Conservation (phyloP, 441 rosid genomes). For the Erysimum cheiri region DNA sequence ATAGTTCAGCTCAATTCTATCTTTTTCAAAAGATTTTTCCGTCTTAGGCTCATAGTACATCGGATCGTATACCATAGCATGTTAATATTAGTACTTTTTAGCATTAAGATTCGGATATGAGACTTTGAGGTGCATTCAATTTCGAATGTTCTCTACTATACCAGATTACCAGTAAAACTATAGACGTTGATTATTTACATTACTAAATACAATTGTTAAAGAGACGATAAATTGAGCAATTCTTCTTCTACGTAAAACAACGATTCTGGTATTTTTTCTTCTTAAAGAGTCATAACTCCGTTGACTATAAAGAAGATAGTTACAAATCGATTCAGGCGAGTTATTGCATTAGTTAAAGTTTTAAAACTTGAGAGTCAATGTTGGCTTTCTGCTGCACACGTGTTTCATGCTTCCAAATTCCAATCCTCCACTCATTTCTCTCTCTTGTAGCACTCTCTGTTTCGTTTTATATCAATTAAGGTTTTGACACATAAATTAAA, state of each 20-base stretch:
- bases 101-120: too few species aligned
- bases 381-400: too few species aligned
- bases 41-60: too few species aligned
- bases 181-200: background rate
- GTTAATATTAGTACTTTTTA: too few species aligned
- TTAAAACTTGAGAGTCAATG: too few species aligned
- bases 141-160: background rate
- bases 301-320: background rate
- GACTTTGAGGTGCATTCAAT: background rate
- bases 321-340: background rate
- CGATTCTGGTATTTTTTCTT: background rate
- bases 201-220: background rate
- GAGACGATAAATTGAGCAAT: background rate
- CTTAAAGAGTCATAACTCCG: background rate
- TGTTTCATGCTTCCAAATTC: too few species aligned
- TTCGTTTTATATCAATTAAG: too few species aligned
- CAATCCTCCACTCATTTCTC: too few species aligned
- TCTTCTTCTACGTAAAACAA: background rate
- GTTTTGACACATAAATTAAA: too few species aligned
- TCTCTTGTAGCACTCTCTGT: too few species aligned
- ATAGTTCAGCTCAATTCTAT: background rate
- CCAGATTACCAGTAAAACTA: background rate
- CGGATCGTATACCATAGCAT: too few species aligned
- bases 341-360: background rate
- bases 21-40: too few species aligned